These are phyloP conservation scores for Ballota nigra DNA, from an alignment of 257 asterid species.

Conservation along the genomic window DNA sequence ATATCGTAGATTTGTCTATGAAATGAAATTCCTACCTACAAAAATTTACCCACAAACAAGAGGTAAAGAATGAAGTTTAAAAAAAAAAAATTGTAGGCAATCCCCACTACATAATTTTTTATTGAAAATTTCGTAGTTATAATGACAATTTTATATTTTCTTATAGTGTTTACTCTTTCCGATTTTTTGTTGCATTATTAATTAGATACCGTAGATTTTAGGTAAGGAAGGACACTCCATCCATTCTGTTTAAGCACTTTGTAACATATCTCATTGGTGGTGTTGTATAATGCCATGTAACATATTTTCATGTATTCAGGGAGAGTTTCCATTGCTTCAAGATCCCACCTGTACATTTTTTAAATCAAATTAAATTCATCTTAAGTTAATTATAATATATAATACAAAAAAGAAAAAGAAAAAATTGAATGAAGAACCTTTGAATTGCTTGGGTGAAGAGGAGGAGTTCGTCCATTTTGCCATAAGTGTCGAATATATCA, in stretches of 20 bases:
- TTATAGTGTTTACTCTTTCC: too few relatives aligned
- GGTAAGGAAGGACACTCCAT: slow-evolving; percentile 49
- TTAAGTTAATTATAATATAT: neutral
- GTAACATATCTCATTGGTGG: slow-evolving; percentile 61
- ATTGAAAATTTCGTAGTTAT: too few relatives aligned
- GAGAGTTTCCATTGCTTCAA: slow-evolving; percentile 55
- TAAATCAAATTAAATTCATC: neutral
- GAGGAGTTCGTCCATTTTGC: slow-evolving; percentile 51
- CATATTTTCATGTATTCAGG: slow-evolving; percentile 72
- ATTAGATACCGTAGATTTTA: slow-evolving; percentile 43
- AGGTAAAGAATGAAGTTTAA: too few relatives aligned
- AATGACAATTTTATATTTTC: too few relatives aligned
- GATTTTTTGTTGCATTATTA: neutral
- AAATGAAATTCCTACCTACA: too few relatives aligned
- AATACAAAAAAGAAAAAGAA: too few relatives aligned
- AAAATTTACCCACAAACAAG: too few relatives aligned
- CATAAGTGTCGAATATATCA: slow-evolving; percentile 63
- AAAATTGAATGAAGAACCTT: slow-evolving; percentile 31
- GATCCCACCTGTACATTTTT: slow-evolving; percentile 61
- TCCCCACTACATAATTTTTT: too few relatives aligned
- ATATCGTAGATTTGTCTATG: too few relatives aligned
- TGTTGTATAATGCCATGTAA: slow-evolving; percentile 70
- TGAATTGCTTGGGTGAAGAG: slow-evolving; percentile 61
- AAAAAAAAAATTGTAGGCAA: too few relatives aligned
- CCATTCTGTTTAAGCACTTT: slow-evolving; percentile 64